Conservation (phyloP, 805 yeast species). For the Priceomyces fermenticarens region DNA sequence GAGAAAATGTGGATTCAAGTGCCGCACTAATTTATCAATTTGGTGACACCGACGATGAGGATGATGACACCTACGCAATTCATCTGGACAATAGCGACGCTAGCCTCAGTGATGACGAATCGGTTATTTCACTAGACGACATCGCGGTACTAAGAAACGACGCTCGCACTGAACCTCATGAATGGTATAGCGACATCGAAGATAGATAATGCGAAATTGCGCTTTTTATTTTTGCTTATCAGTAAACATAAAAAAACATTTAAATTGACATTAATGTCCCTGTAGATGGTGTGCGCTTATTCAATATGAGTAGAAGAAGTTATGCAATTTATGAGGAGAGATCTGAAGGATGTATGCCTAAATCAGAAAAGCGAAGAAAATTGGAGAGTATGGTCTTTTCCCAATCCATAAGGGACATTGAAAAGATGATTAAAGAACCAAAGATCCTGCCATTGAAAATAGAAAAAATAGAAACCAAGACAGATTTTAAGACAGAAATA, state of each 20-base stretch:
- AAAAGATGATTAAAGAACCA: conserved; percentile 9
- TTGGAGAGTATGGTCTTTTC: conserved; percentile 21
- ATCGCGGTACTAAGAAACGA: conserved; percentile 6
- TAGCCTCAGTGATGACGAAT: conserved; percentile 2
- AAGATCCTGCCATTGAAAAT: background rate
- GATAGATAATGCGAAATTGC: conserved; percentile 3
- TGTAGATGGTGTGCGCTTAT: background rate
- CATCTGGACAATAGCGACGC: conserved; percentile 10
- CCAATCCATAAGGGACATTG: conserved; percentile 21
- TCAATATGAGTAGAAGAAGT: background rate
- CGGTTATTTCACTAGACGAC: conserved; percentile 3
- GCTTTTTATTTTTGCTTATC: background rate
- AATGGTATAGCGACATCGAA: conserved; percentile 10
- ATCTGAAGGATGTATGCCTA: conserved; percentile 3
- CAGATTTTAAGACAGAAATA: too few species aligned
- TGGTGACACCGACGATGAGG: conserved; percentile 13
- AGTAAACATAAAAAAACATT: background rate
- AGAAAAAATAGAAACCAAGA: background rate
- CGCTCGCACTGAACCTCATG: conserved; percentile 6
- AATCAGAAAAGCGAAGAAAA: conserved; percentile 16
- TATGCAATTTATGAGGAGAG: background rate
- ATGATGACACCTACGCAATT: conserved; percentile 15
- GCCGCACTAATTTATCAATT: conserved; percentile 9
- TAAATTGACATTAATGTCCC: background rate
- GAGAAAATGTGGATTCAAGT: background rate